Evolutionary conservation across 495 filamentous ascomycete species (phyloP).

Genomic region (Daldinia childiae): DNA sequence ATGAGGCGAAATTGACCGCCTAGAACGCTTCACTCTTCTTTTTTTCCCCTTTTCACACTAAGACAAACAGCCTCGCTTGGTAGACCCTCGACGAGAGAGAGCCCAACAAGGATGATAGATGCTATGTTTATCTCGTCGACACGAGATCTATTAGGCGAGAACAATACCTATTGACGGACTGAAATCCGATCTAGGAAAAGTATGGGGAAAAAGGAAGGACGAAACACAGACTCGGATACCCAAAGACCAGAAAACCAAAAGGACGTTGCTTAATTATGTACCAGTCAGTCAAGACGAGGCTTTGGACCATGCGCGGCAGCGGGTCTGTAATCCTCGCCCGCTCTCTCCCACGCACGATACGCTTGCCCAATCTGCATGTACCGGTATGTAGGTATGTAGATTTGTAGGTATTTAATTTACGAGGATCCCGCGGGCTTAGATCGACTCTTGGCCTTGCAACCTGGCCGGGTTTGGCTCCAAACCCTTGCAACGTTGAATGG

Average conservation of each 20-base stretch:
- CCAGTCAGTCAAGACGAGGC: slow-evolving; percentile 49
- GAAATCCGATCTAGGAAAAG: slow-evolving; percentile 39
- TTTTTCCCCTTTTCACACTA: slow-evolving; percentile 31
- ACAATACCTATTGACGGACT: slow-evolving; percentile 41
- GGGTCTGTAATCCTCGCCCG: slow-evolving; percentile 41
- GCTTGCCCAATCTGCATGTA: slow-evolving; percentile 41
- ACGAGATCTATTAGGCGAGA: slow-evolving; percentile 32
- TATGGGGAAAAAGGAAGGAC: slow-evolving; percentile 39
- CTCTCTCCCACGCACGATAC: slow-evolving; percentile 33
- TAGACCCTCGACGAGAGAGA: slow-evolving; percentile 26
- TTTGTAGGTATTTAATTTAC: slow-evolving; percentile 44
- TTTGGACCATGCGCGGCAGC: slow-evolving; percentile 47
- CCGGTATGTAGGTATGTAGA: slow-evolving; percentile 36
- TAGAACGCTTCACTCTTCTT: slow-evolving; percentile 27
- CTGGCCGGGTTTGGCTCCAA: slow-evolving; percentile 40
- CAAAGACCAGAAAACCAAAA: slow-evolving; percentile 33
- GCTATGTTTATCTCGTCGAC: slow-evolving; percentile 36
- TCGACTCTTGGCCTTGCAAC: slow-evolving; percentile 45
- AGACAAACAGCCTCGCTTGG: slow-evolving; percentile 37
- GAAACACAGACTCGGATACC: slow-evolving; percentile 39
- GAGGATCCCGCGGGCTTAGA: slow-evolving; percentile 45
- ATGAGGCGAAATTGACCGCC: slow-evolving; percentile 31
- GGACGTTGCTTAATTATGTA: slow-evolving; percentile 47
- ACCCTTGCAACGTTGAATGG: slow-evolving; percentile 43
- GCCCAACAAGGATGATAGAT: slow-evolving; percentile 39